phyloP scores from a whole-genome alignment of 768 basidiomycete genomes.

The Russula dissimulans region DNA sequence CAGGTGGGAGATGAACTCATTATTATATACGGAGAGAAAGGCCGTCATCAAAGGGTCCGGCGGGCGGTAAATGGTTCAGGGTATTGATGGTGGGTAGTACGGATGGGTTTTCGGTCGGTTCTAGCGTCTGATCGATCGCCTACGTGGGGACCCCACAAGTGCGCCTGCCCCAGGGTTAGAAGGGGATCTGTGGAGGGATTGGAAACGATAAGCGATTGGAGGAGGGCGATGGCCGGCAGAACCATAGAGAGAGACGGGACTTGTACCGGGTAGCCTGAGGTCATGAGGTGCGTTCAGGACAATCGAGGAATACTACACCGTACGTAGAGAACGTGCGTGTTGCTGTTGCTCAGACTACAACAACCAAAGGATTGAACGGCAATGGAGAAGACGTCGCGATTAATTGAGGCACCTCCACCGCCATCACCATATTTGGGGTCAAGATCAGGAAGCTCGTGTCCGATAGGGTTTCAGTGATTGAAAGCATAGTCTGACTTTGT shows the following conservation, averaged over 20 bases:
- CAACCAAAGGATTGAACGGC: too few relatives aligned
- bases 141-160: neutral
- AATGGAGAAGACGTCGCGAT: too few relatives aligned
- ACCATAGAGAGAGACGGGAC: neutral
- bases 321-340: too few relatives aligned
- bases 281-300: too few relatives aligned
- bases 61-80: neutral
- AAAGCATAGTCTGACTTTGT: conserved; percentile 6
- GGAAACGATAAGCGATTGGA: neutral
- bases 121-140: neutral
- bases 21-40: neutral
- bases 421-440: too few relatives aligned
- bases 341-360: too few relatives aligned
- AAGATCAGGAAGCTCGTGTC: too few relatives aligned
- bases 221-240: neutral
- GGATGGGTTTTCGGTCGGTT: neutral
- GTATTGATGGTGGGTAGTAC: neutral
- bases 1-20: neutral
- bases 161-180: neutral
- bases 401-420: too few relatives aligned
- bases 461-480: neutral
- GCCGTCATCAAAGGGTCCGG: neutral
- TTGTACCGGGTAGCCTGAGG: too few relatives aligned
- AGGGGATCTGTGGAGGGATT: neutral
- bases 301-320: too few relatives aligned